Percentiles rank a stretch among this genome's conserved stretches.
Conservation (phyloP, 73 alveolate genomes). For the Symbiodinium natans region DNA sequence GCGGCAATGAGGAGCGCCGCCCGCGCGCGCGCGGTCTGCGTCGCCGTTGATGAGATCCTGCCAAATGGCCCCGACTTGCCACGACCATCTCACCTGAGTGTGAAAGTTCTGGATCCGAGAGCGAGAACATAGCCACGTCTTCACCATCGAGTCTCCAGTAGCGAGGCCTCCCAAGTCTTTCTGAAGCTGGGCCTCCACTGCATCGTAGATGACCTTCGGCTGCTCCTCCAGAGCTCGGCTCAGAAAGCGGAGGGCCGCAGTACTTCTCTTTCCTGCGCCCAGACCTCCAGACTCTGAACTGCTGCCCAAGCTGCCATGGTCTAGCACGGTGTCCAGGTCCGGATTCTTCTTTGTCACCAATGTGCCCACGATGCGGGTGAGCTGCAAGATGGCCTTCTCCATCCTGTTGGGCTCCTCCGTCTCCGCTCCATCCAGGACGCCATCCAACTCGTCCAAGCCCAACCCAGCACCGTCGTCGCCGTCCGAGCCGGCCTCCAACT, state of each 20-base stretch:
- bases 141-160: not conserved
- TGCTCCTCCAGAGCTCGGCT: not conserved
- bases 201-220: not conserved
- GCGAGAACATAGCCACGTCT: not conserved
- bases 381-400: not conserved
- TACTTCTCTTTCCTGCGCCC: not conserved
- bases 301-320: not conserved
- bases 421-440: not conserved
- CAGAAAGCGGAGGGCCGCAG: not conserved
- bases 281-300: no score
- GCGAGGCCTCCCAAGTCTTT: not conserved
- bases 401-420: not conserved
- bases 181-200: not conserved
- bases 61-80: conserved; percentile 31
- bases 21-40: not conserved
- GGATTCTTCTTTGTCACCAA: not conserved
- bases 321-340: not conserved
- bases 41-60: not conserved
- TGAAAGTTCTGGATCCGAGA: not conserved
- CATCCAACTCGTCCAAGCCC: not conserved
- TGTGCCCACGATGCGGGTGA: not conserved
- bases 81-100: conserved; percentile 30
- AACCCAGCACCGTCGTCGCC: not conserved
- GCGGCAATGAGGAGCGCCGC: not conserved
- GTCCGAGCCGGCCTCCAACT: not conserved